These are phyloP conservation scores for Eucalyptus coolabah DNA, from an alignment of 345 rosid species.

Conservation along the genomic window DNA sequence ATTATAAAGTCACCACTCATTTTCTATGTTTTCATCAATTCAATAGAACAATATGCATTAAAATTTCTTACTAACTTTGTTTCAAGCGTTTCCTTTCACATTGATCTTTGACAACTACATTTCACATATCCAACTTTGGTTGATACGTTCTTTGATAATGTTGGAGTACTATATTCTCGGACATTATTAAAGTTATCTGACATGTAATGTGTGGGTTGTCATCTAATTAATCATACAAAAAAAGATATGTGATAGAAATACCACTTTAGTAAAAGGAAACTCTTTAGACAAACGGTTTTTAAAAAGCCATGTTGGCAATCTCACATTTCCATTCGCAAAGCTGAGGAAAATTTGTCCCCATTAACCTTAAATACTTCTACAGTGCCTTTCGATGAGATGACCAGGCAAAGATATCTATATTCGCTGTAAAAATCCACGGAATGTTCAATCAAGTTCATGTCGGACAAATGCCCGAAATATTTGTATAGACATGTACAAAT, in stretches of 20 bases:
- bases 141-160: background rate
- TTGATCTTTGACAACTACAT: background rate
- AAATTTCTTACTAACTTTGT: background rate
- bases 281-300: background rate
- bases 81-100: background rate
- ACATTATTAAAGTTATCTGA: background rate
- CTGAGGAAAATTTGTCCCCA: background rate
- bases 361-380: background rate
- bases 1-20: background rate
- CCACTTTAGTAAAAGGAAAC: background rate
- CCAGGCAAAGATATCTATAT: too few species aligned
- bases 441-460: background rate
- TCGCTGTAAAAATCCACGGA: too few species aligned
- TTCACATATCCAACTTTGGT: background rate
- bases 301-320: too few species aligned
- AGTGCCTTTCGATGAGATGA: too few species aligned
- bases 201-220: background rate
- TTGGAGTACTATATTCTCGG: background rate
- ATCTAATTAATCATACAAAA: background rate
- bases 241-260: background rate
- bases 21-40: too few species aligned
- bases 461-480: background rate
- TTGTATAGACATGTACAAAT: background rate
- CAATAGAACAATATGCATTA: background rate
- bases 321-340: background rate